Base-by-base conservation (phyloP, 495 filamentous ascomycete genomes). In the Xylaria venustula region DNA sequence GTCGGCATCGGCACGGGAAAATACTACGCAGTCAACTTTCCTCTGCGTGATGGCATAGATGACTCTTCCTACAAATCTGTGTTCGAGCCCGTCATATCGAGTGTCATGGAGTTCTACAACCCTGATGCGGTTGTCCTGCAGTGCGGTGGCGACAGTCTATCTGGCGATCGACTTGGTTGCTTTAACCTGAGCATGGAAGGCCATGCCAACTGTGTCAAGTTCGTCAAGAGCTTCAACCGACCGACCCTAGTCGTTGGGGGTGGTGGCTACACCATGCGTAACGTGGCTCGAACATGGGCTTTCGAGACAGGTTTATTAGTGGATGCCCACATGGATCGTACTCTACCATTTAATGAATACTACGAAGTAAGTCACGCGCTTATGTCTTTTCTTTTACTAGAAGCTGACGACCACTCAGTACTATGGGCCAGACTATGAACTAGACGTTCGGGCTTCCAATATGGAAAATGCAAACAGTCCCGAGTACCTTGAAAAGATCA, bases 171-270 rank as follows among this genome's bases (percentile, higher is more conserved):
- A 41, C 79, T 99, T 20, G 94, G 94, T 32, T 98, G 94, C 75
- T 99, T 99, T 75, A 99, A 99, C 68, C 81, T 99, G 17, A 97
- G 92, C 72, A 98, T 99, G 94, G 82, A 86, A 48, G 94, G 94
- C 5, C 94, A 99, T 63, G 94, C 95, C 41, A 99, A 98, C 76
- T 99, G 94, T 69, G 94, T 99, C 41, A 90, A 89, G 56, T 99
- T 88, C 65, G 91, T 99, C 37, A 96, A 96, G 75, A 88, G 85
- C 68, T 99, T 97, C 77, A 87, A 88, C 58, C 79, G 96, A 51
- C 94, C 95, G 0, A 93, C 92, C 11, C 79, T 99, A 50, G 90
- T 99, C 7, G 82, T 99, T 11, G 94, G 94, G 36, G 94, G 94
- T 36, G 94, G 94, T 66, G 94, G 94, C 20, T 99, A 99, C 73